phyloP scores from a whole-genome alignment of 345 rosid species.

The Murraya paniculata region DNA sequence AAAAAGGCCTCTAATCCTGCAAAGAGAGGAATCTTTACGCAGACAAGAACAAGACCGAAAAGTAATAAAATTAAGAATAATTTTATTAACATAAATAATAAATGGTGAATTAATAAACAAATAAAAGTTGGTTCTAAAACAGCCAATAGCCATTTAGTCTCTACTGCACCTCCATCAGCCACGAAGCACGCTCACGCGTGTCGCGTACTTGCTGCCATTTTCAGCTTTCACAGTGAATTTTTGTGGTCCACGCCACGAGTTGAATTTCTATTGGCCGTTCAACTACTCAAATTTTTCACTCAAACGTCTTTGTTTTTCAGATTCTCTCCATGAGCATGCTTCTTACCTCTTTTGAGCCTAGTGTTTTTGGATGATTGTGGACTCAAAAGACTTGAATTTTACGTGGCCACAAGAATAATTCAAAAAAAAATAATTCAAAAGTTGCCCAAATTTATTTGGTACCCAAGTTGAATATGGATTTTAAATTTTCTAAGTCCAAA shows the following conservation, averaged over 20 bases:
- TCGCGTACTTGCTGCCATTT: slow-evolving; percentile 24
- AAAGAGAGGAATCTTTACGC: slow-evolving; percentile 5
- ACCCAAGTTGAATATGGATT: no score
- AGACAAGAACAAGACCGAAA: background rate
- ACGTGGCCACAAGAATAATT: background rate
- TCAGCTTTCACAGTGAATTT: background rate
- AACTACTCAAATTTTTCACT: background rate
- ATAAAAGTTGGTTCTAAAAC: background rate
- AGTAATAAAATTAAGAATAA: slow-evolving; percentile 5
- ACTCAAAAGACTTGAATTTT: background rate
- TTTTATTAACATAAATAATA: background rate
- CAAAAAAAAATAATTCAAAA: no score
- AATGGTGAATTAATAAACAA: background rate
- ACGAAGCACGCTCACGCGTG: slow-evolving; percentile 38
- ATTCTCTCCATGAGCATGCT: background rate
- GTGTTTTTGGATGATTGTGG: background rate
- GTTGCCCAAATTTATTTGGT: no score
- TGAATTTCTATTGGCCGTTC: background rate
- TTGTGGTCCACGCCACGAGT: background rate
- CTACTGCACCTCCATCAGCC: background rate
- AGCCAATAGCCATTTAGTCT: background rate
- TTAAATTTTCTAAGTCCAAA: no score
- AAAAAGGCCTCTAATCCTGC: background rate
- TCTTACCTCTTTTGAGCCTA: background rate
- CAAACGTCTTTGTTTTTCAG: no score